Evolutionary conservation across 2,329 filamentous ascomycete genomes (phyloP), one percentile per base, ranked within the genome.

Genomic region (Ciborinia camelliae): DNA sequence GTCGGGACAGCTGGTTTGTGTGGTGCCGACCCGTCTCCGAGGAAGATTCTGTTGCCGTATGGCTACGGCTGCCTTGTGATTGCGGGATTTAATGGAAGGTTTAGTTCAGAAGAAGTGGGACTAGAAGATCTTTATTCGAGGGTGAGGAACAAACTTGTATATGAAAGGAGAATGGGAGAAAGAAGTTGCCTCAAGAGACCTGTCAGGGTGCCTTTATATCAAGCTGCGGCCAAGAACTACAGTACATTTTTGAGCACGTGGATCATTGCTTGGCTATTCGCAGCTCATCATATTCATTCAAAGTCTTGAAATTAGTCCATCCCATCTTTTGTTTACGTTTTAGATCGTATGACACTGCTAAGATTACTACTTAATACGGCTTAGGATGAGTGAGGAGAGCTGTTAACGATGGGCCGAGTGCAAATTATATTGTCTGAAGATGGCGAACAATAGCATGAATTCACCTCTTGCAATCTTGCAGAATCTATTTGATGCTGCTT

Each of bases 241-340:
- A 35, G 20, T 32, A 15, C 6, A n/a, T 10, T 18, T 18, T 18
- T 3, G 7, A 15, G 7, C 28, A 5, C 18, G 12, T 58, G 39
- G 20, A 28, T 12, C 30, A 20, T 9, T 55, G 52, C 23, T 14
- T 55, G 23, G 8, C 26, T 30, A 35, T 26, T 58, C 28, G 10
- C n/a, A 47, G 30, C 55, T 47, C 28, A 35, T 37, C n/a, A 32
- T 35, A 58, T 58, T 47, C 55, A 58, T 58, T 47, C n/a, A 20
- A 47, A 58, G 55, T 58, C 55, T 35, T 35, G 3, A 26, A 8
- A 23, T 28, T 47, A 37, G 28, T 58, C 9, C 55, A 9, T 58
- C 55, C 55, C 20, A 58, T 32, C 55, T 18, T 39, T 45, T 35
- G 28, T 35, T 35, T 3, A 37, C 4, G 41, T 12, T n/a, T 58